These are phyloP conservation scores for Marchantia paleacea DNA, from an alignment of 225 moss, liverwort and hornwort genomes.

Conservation along the genomic window DNA sequence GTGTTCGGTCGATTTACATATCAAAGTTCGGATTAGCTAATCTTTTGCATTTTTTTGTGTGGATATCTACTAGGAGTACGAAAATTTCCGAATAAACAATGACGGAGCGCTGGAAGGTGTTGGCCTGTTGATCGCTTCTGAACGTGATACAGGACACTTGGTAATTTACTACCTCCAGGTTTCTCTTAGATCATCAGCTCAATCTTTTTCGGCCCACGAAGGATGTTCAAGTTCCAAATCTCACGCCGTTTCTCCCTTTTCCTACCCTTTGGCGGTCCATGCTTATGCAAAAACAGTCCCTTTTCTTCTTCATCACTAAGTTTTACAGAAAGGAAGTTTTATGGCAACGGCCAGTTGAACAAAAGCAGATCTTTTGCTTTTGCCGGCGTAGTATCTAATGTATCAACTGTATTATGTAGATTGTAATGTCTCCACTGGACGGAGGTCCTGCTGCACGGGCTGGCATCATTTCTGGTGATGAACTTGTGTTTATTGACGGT, in stretches of 20 bases:
- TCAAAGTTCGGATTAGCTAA: too few relatives aligned
- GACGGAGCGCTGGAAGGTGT: constrained; percentile 96
- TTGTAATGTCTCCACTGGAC: constrained; percentile 85
- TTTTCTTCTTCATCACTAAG: too few relatives aligned
- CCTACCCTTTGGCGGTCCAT: too few relatives aligned
- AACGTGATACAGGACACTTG: constrained; percentile 88
- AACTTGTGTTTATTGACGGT: constrained; percentile 93
- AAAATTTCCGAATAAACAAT: constrained; percentile 87
- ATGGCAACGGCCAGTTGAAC: too few relatives aligned
- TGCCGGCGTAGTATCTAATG: too few relatives aligned
- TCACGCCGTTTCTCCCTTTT: too few relatives aligned
- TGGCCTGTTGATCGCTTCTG: constrained; percentile 83
- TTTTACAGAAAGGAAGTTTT: too few relatives aligned
- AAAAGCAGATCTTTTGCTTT: too few relatives aligned
- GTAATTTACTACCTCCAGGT: constrained; percentile 33
- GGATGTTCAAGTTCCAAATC: too few relatives aligned
- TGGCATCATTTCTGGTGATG: constrained; percentile 86
- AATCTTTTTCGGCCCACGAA: neutral
- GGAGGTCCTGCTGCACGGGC: constrained; percentile 97
- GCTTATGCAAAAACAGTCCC: too few relatives aligned
- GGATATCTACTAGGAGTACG: constrained; percentile 58
- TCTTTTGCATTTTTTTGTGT: neutral
- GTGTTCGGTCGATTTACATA: too few relatives aligned
- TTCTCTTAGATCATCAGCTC: neutral
- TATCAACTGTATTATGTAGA: constrained; percentile 32